Evolutionary conservation across 768 basidiomycete species (phyloP).

Genomic region (Termitomyces sp.): DNA sequence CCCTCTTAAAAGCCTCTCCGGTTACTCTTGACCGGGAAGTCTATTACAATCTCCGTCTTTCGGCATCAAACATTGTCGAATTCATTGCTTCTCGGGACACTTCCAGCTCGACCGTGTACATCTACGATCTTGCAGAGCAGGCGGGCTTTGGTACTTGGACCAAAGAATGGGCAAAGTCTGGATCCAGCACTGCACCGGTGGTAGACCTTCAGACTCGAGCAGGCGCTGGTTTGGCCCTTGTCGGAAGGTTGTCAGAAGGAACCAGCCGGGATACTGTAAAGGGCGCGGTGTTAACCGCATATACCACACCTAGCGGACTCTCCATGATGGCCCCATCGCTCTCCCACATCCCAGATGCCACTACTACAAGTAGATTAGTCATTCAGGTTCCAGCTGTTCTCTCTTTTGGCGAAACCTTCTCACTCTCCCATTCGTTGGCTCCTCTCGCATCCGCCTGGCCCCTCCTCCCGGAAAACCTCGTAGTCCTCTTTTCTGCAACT

Average conservation of each 20-base stretch:
- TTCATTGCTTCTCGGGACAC: conserved; percentile 56
- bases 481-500: conserved; percentile 79
- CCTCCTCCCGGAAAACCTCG: conserved; percentile 62
- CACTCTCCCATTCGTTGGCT: conserved; percentile 77
- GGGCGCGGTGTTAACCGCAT: conserved; percentile 68
- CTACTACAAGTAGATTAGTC: conserved; percentile 64
- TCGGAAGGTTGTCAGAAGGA: conserved; percentile 78
- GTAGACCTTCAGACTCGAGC: conserved; percentile 77
- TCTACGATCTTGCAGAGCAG: conserved; percentile 84
- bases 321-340: conserved; percentile 82
- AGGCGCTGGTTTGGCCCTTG: conserved; percentile 79
- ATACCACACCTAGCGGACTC: conserved; percentile 82
- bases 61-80: conserved; percentile 68
- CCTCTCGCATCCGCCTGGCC: conserved; percentile 58
- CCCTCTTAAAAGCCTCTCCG: conserved; percentile 24
- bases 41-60: conserved; percentile 42
- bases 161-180: conserved; percentile 56
- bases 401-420: conserved; percentile 59
- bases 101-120: conserved; percentile 66
- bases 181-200: conserved; percentile 47
- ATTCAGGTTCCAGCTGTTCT: conserved; percentile 82
- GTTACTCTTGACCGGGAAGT: conserved; percentile 27
- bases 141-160: conserved; percentile 77
- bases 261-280: conserved; percentile 65
- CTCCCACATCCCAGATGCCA: conserved; percentile 63